A percentile compares a stretch with the other conserved stretches of the same genome.
Evolutionary conservation across 768 basidiomycete species (phyloP).

Genomic region (Ramaria rubella): DNA sequence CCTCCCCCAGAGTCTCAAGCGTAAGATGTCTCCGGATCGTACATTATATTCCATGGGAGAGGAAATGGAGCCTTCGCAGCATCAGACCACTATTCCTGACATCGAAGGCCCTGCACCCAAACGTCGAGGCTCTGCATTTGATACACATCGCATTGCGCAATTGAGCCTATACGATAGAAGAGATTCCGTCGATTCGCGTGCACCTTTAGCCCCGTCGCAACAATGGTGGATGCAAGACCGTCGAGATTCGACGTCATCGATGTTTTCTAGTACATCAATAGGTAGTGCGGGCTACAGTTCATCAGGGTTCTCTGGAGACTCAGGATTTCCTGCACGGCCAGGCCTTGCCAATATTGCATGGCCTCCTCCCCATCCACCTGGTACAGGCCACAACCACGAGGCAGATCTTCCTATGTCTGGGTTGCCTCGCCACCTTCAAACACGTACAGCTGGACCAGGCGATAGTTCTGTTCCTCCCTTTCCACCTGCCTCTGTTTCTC

Average conservation of each 20-base stretch:
- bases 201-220: slow-evolving; percentile 11
- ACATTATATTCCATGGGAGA: slow-evolving; percentile 47
- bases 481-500: slow-evolving; percentile 37
- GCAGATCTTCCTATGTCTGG: slow-evolving; percentile 33
- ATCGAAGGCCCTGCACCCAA: slow-evolving; percentile 58
- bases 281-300: slow-evolving; percentile 34
- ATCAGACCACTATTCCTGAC: slow-evolving; percentile 50
- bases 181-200: slow-evolving; percentile 64
- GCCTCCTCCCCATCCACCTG: neutral
- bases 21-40: slow-evolving; percentile 76
- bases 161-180: slow-evolving; percentile 73
- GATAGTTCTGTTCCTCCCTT: slow-evolving; percentile 22
- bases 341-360: slow-evolving; percentile 10
- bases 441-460: slow-evolving; percentile 17
- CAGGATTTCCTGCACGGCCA: slow-evolving; percentile 46
- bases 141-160: slow-evolving; percentile 68
- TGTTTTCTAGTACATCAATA: slow-evolving; percentile 55
- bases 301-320: slow-evolving; percentile 52
- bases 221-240: slow-evolving; percentile 62
- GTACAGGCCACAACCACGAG: slow-evolving; percentile 5
- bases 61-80: slow-evolving; percentile 66
- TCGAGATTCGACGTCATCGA: slow-evolving; percentile 67
- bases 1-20: slow-evolving; percentile 56
- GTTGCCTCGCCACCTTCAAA: slow-evolving; percentile 12
- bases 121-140: slow-evolving; percentile 77